Percentiles rank a stretch among this genome's conserved stretches.
These are phyloP conservation scores for Triticum timopheevii DNA, from an alignment of 176 grass and related monocot genomes.

Conservation along the genomic window DNA sequence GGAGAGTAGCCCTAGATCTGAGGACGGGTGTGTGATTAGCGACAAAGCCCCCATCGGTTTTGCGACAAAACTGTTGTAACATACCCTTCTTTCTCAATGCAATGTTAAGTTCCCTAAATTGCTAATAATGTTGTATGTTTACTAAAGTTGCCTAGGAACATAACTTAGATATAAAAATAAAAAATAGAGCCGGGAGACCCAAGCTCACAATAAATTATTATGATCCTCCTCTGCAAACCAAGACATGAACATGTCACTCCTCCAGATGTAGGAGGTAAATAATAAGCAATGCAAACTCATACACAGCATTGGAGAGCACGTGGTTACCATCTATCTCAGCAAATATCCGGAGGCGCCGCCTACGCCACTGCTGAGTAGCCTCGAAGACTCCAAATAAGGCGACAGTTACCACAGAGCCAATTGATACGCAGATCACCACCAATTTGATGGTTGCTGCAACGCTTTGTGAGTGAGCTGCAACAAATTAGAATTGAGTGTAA, in stretches of 20 bases:
- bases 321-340: slow-evolving; percentile 71
- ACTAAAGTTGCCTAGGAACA: neutral
- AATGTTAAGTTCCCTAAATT: neutral
- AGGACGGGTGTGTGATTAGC: neutral
- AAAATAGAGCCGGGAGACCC: neutral
- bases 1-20: neutral
- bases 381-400: slow-evolving; percentile 6
- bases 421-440: slow-evolving; percentile 26
- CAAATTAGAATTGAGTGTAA: slow-evolving; percentile 7
- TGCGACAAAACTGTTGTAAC: neutral
- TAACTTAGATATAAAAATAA: neutral
- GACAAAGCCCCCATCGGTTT: neutral
- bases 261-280: neutral
- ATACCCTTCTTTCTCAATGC: neutral
- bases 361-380: slow-evolving; percentile 35
- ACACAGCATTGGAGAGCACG: neutral
- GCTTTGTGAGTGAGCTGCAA: slow-evolving; percentile 37
- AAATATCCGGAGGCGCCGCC: slow-evolving; percentile 60
- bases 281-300: neutral
- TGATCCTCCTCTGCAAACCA: slow-evolving; percentile 12
- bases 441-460: slow-evolving; percentile 8
- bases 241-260: slow-evolving; percentile 14
- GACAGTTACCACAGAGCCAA: slow-evolving; percentile 18
- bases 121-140: neutral
- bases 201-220: slow-evolving; percentile 22